A percentile compares a stretch with the other conserved stretches of the same genome.
These are phyloP conservation scores for Iodosphaeria phyllophila DNA, from an alignment of 2,329 filamentous ascomycete species.

Conservation along the genomic window DNA sequence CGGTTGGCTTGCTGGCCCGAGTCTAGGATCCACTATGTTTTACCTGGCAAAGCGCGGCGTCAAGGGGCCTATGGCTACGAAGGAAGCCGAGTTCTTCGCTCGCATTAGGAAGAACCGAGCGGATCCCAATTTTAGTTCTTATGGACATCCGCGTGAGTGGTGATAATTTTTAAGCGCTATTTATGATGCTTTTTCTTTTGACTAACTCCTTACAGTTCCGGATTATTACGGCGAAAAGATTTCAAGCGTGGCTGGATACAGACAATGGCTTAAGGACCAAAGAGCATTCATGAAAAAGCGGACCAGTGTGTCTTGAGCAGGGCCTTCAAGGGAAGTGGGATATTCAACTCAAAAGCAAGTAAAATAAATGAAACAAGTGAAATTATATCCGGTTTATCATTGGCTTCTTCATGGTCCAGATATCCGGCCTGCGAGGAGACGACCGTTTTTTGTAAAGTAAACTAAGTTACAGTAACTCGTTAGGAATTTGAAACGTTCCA, in stretches of 20 bases:
- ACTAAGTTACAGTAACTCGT: too few species aligned
- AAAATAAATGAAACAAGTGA: too few species aligned
- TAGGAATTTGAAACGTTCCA: too few species aligned
- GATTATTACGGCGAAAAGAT: conserved; percentile 99
- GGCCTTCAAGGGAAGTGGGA: too few species aligned
- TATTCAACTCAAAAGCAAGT: too few species aligned
- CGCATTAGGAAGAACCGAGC: conserved; percentile 84
- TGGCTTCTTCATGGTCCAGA: too few species aligned
- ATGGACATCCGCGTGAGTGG: conserved; percentile 57
- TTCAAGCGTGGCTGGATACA: conserved; percentile 74
- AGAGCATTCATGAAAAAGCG: conserved; percentile 90
- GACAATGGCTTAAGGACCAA: conserved; percentile 95
- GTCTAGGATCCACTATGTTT: conserved; percentile 64
- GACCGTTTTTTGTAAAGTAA: too few species aligned
- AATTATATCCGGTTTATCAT: too few species aligned
- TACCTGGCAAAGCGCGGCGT: conserved; percentile 54
- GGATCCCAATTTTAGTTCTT: conserved; percentile 74
- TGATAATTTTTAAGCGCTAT: too few species aligned
- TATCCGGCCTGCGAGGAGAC: too few species aligned
- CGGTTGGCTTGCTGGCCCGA: conserved; percentile 78
- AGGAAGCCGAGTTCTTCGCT: conserved; percentile 87
- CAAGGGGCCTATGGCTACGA: conserved; percentile 56
- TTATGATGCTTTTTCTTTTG: too few species aligned
- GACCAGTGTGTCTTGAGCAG: conserved; percentile 35
- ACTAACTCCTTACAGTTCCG: conserved; percentile 48